These are phyloP conservation scores for Oxyria digyna DNA, from an alignment of 148 eudicot genomes.

Conservation along the genomic window DNA sequence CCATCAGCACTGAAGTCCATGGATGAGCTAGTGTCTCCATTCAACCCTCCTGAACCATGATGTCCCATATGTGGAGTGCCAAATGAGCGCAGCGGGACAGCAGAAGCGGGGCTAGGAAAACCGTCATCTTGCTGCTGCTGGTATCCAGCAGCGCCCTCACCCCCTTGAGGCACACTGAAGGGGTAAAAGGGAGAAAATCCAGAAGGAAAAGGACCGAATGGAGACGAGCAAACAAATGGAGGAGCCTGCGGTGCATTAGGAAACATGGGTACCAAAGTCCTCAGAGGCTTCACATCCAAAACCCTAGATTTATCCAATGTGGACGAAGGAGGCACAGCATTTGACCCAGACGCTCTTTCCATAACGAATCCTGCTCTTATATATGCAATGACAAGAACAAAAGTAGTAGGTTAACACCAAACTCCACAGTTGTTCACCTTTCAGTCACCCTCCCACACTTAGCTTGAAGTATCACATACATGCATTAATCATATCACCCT, in stretches of 20 bases:
- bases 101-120: constrained; percentile 26
- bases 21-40: constrained; percentile 36
- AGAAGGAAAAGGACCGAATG: constrained; percentile 42
- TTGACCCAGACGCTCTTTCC: constrained; percentile 32
- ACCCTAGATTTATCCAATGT: constrained; percentile 51
- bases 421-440: background rate
- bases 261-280: constrained; percentile 49
- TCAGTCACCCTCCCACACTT: background rate
- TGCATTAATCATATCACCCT: background rate
- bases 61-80: constrained; percentile 45
- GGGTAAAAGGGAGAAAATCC: constrained; percentile 47
- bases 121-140: constrained; percentile 14
- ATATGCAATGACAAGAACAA: background rate
- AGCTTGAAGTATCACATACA: background rate
- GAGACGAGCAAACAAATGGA: constrained; percentile 41
- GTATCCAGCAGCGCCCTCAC: background rate
- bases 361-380: constrained; percentile 7
- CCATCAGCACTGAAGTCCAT: constrained; percentile 23
- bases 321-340: constrained; percentile 12
- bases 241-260: constrained; percentile 49
- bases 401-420: background rate
- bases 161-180: constrained; percentile 24
- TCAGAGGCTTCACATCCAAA: constrained; percentile 52
- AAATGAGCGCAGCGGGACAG: constrained; percentile 65
- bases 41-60: constrained; percentile 27